phyloP scores from a whole-genome alignment of 129 eudicot species.

The Deinandra increscens region DNA sequence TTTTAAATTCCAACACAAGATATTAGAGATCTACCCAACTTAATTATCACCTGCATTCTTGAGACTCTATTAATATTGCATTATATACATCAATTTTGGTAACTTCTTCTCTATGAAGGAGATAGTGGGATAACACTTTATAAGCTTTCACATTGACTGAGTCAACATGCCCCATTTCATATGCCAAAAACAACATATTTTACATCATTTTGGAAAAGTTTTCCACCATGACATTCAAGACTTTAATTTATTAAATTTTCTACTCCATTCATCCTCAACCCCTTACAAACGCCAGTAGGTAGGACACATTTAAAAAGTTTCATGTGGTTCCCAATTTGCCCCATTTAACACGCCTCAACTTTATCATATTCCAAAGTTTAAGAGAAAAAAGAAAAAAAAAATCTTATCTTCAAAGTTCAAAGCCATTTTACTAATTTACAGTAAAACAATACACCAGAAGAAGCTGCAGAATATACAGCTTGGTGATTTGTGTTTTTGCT shows the following conservation, averaged over 20 bases:
- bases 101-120: background rate
- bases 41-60: background rate
- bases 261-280: slow-evolving; percentile 17
- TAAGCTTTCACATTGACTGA: background rate
- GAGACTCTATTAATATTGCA: background rate
- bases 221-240: background rate
- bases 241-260: background rate
- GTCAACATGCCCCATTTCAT: background rate
- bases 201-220: slow-evolving; percentile 1
- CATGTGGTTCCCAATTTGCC: slow-evolving; percentile 5
- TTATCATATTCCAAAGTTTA: background rate
- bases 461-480: too few species aligned
- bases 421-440: too few species aligned
- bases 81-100: background rate
- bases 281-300: slow-evolving; percentile 9
- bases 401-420: too few species aligned
- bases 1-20: slow-evolving; percentile 8
- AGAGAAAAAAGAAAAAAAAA: too few species aligned
- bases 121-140: background rate
- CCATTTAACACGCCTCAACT: background rate
- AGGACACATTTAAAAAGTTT: background rate
- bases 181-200: background rate
- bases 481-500: too few species aligned
- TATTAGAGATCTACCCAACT: background rate
- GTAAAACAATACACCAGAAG: too few species aligned